These are phyloP conservation scores for Lecanicillium sp. DNA, from an alignment of 2,329 filamentous ascomycete genomes.

Conservation along the genomic window DNA sequence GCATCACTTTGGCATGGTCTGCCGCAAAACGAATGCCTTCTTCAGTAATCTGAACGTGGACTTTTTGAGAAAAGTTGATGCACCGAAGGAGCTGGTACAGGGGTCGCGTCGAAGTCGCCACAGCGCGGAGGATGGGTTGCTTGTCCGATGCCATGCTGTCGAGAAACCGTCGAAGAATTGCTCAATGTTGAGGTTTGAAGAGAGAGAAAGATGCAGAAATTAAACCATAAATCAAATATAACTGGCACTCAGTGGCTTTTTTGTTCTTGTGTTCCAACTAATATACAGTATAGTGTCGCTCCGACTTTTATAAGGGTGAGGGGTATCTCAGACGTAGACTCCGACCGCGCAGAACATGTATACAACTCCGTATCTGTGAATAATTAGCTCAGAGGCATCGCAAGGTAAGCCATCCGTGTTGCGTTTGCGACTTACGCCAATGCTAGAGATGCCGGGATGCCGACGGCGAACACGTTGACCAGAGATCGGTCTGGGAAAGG, in stretches of 20 bases:
- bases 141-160: conserved; percentile 27
- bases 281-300: conserved; percentile 29
- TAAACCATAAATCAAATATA: conserved; percentile 18
- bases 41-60: conserved; percentile 67
- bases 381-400: conserved; percentile 16
- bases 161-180: neutral
- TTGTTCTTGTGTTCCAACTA: conserved; percentile 31
- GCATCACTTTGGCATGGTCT: conserved; percentile 84
- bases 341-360: conserved; percentile 99
- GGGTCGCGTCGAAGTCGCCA: conserved; percentile 71
- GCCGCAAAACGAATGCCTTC: conserved; percentile 83
- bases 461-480: conserved; percentile 68
- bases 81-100: conserved; percentile 58
- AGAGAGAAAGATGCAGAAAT: conserved; percentile 11
- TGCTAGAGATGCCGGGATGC: conserved; percentile 79
- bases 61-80: conserved; percentile 54
- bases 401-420: conserved; percentile 7
- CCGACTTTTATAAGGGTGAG: conserved; percentile 25
- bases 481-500: conserved; percentile 68
- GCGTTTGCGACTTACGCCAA: conserved; percentile 64
- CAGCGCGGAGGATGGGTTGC: conserved; percentile 62
- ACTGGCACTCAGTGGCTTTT: conserved; percentile 25
- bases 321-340: conserved; percentile 82
- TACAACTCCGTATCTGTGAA: conserved; percentile 75
- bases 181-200: conserved; percentile 17